These are phyloP conservation scores for Sapria himalayana DNA, from an alignment of 345 rosid species.

Conservation along the genomic window DNA sequence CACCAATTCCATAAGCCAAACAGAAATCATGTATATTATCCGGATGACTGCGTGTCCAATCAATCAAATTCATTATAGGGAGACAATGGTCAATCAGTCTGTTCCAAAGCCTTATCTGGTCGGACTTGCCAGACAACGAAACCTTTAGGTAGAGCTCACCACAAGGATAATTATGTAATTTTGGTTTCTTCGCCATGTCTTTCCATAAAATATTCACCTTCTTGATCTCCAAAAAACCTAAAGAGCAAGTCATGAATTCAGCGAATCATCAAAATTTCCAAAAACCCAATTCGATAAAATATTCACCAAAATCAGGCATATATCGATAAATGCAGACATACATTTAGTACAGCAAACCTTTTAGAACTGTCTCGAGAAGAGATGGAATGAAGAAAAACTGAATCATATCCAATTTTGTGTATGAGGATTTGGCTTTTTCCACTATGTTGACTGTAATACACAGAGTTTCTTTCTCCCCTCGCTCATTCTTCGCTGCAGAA, in stretches of 20 bases:
- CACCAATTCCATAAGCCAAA: constrained; percentile 52
- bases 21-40: constrained; percentile 54
- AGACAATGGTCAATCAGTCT: constrained; percentile 39
- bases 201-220: constrained; percentile 71
- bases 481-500: constrained; percentile 13
- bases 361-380: constrained; percentile 36
- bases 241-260: constrained; percentile 8
- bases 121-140: constrained; percentile 25
- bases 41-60: constrained; percentile 83
- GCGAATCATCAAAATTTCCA: constrained; percentile 1
- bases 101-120: constrained; percentile 36
- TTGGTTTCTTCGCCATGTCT: constrained; percentile 23
- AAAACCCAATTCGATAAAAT: background rate
- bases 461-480: constrained; percentile 20
- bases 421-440: constrained; percentile 19
- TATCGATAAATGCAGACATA: background rate
- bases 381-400: constrained; percentile 32
- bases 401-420: constrained; percentile 18
- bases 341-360: constrained; percentile 20
- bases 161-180: constrained; percentile 6
- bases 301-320: background rate
- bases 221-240: constrained; percentile 57
- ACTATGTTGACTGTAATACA: constrained; percentile 33
- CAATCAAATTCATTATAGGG: constrained; percentile 48
- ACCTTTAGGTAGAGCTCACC: constrained; percentile 78